Conservation (phyloP, 1,284 basidiomycete species). For the Trichosporon sp. region DNA sequence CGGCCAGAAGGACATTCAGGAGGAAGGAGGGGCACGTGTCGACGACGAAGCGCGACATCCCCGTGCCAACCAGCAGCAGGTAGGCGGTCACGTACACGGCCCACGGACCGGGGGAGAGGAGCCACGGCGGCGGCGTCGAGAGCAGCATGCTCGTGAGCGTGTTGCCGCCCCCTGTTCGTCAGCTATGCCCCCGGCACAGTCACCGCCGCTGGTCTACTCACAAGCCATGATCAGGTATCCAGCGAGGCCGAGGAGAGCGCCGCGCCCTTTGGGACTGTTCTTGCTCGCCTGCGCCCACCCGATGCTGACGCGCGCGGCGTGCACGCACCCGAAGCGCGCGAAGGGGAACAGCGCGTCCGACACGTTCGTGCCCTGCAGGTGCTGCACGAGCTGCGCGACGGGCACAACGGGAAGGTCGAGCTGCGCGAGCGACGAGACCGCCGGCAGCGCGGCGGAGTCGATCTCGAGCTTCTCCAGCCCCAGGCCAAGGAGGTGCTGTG, state of each 20-base stretch:
- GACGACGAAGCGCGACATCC: conserved; percentile 27
- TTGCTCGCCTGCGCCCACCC: conserved; percentile 35
- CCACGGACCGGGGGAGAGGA: conserved; percentile 40
- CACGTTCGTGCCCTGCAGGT: conserved; percentile 31
- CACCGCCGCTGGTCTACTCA: conserved; percentile 23
- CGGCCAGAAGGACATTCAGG: conserved; percentile 28
- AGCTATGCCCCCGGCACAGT: not conserved
- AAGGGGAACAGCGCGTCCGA: conserved; percentile 37
- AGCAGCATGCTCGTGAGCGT: conserved; percentile 37
- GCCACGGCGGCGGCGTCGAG: conserved; percentile 41
- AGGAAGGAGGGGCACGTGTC: conserved; percentile 28
- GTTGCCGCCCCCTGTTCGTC: conserved; percentile 41
- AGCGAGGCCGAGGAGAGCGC: conserved; percentile 34
- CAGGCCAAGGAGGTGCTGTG: not conserved
- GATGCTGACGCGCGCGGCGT: conserved; percentile 34
- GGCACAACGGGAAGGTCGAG: not conserved
- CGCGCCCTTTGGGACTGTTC: conserved; percentile 16
- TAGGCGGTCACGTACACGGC: conserved; percentile 35
- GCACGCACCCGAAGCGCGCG: conserved; percentile 33
- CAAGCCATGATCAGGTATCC: conserved; percentile 42
- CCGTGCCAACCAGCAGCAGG: conserved; percentile 30
- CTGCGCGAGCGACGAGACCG: too few relatives aligned
- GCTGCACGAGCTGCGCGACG: conserved; percentile 24
- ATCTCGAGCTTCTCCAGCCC: not conserved
- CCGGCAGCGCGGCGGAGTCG: not conserved